These are phyloP conservation scores for Gamsiella multidivaricata DNA, from an alignment of 192 early-diverging fungal species.

Conservation along the genomic window DNA sequence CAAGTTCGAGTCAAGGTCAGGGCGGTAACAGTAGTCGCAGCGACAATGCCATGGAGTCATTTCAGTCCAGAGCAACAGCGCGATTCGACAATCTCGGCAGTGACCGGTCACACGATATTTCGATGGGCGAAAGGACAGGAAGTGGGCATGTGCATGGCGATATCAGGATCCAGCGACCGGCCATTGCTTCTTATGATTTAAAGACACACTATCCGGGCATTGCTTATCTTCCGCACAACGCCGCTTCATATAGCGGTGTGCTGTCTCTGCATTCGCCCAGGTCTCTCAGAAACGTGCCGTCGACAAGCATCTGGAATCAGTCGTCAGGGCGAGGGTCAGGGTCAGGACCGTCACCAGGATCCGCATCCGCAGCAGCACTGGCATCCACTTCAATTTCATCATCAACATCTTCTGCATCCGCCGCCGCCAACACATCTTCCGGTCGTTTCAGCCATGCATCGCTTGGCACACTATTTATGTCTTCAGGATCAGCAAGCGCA, in stretches of 20 bases:
- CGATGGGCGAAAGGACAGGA: too few relatives aligned
- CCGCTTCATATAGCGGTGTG: background rate
- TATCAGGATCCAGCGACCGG: conserved; percentile 25
- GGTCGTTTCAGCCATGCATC: background rate
- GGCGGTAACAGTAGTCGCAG: background rate
- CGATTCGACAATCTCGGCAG: too few relatives aligned
- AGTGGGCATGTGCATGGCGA: conserved; percentile 8
- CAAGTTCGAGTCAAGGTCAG: background rate
- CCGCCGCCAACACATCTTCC: too few relatives aligned
- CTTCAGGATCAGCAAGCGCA: background rate
- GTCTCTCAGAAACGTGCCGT: conserved; percentile 16
- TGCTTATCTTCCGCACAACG: conserved; percentile 19
- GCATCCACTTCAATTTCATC: conserved; percentile 11
- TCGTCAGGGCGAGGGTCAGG: background rate
- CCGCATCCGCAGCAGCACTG: conserved; percentile 7
- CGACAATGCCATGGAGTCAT: background rate
- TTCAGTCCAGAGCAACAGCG: too few relatives aligned
- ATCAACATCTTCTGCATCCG: background rate
- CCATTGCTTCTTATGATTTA: conserved; percentile 13
- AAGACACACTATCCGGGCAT: conserved; percentile 37
- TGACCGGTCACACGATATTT: too few relatives aligned
- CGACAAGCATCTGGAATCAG: conserved; percentile 15
- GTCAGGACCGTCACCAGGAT: conserved; percentile 3
- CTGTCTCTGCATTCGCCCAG: conserved; percentile 5
- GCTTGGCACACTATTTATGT: background rate